phyloP scores from a whole-genome alignment of 2,329 filamentous ascomycete genomes.

The Septoria linicola region DNA sequence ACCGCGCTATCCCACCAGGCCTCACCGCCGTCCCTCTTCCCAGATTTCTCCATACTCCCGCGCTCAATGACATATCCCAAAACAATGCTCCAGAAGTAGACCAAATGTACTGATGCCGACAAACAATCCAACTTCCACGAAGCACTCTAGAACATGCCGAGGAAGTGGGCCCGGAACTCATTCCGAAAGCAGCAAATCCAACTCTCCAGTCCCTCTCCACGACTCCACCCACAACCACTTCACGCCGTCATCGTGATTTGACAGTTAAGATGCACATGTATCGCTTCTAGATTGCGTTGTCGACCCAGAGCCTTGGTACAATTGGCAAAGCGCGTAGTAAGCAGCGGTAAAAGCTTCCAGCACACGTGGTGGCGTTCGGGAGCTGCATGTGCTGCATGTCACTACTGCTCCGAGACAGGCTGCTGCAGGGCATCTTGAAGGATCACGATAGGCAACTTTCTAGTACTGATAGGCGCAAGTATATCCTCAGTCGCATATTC shows the following conservation, averaged over 20 bases:
- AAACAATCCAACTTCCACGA: neutral
- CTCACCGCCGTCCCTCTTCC: constrained; percentile 5
- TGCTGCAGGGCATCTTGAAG: no score
- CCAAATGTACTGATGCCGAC: neutral
- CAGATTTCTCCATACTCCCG: constrained; percentile 9
- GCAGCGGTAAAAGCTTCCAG: neutral
- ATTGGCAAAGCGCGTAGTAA: neutral
- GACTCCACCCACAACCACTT: no score
- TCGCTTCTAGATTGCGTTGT: no score
- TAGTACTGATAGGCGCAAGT: neutral
- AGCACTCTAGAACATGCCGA: no score
- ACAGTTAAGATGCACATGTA: no score
- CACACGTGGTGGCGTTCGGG: neutral
- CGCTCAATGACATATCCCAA: constrained; percentile 10
- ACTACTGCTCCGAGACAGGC: neutral
- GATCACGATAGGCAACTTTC: no score
- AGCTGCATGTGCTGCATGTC: neutral
- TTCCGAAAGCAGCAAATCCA: no score
- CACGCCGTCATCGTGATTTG: no score
- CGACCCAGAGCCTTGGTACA: neutral
- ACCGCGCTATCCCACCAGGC: constrained; percentile 3
- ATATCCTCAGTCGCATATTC: neutral
- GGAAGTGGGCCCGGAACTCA: no score
- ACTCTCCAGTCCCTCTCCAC: no score
- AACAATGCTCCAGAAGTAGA: neutral